Evolutionary conservation across 495 filamentous ascomycete species (phyloP).

Genomic region (Annulohypoxylon maeteangense): DNA sequence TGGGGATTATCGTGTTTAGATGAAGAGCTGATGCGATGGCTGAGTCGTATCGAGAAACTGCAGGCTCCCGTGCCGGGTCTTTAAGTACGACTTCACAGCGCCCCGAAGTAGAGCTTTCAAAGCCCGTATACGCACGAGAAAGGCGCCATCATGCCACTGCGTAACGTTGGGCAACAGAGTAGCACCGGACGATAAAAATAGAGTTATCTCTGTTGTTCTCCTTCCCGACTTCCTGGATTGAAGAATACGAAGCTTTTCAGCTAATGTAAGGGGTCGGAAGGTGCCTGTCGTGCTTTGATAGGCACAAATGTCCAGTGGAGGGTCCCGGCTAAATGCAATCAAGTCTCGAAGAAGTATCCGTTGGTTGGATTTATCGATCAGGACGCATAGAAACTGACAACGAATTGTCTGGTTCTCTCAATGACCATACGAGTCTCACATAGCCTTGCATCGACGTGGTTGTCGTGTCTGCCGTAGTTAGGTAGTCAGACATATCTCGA

Average conservation of each 20-base stretch:
- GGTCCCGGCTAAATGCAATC: slow-evolving; percentile 19
- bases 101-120: not conserved
- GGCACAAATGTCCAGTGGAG: slow-evolving; percentile 6
- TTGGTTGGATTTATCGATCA: not conserved
- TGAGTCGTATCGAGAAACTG: not conserved
- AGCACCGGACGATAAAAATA: slow-evolving; percentile 12
- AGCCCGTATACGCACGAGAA: slow-evolving; percentile 4
- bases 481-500: too few species aligned
- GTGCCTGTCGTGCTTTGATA: not conserved
- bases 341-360: not conserved
- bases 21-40: not conserved
- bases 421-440: not conserved
- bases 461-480: not conserved
- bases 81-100: slow-evolving; percentile 12
- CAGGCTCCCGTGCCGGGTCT: not conserved
- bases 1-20: not conserved
- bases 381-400: not conserved
- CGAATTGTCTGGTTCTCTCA: not conserved
- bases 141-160: not conserved
- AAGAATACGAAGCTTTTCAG: slow-evolving; percentile 18
- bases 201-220: not conserved
- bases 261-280: slow-evolving; percentile 26
- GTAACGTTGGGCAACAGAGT: slow-evolving; percentile 15
- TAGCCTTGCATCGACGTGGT: slow-evolving; percentile 1
- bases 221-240: slow-evolving; percentile 16